Evolutionary conservation across 1,139 yeast genomes (phyloP).

Genomic region (Kodamaea fungicola): DNA sequence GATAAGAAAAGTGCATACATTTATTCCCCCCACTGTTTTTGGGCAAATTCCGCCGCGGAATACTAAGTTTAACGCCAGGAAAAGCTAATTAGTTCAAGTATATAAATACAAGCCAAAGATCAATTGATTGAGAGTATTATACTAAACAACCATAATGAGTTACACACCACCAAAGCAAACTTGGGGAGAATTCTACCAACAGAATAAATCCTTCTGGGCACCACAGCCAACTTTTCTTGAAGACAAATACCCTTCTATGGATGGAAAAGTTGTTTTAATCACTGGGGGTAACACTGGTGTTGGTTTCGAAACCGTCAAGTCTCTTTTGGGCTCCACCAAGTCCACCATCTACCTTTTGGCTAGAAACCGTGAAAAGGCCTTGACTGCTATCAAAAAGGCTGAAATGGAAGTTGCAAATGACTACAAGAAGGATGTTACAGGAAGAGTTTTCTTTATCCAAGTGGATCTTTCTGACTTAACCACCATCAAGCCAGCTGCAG

Average conservation of each 20-base stretch:
- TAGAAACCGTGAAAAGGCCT: constrained; percentile 16
- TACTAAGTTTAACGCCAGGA: too few relatives aligned
- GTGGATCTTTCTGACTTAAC: constrained; percentile 45
- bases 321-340: constrained; percentile 9
- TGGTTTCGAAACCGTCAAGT: constrained; percentile 13
- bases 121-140: too few relatives aligned
- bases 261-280: constrained; percentile 19
- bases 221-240: constrained; percentile 7
- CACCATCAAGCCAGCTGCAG: constrained; percentile 38
- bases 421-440: constrained; percentile 6
- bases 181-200: constrained; percentile 1
- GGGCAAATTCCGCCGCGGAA: too few relatives aligned
- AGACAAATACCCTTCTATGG: constrained; percentile 10
- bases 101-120: too few relatives aligned
- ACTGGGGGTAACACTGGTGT: constrained; percentile 22
- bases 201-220: constrained; percentile 3
- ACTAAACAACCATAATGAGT: too few relatives aligned
- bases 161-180: not conserved
- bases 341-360: constrained; percentile 17
- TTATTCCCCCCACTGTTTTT: too few relatives aligned
- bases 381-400: constrained; percentile 14
- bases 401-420: constrained; percentile 9
- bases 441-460: constrained; percentile 12
- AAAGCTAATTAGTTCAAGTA: too few relatives aligned
- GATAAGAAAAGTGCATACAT: too few relatives aligned